Base-by-base conservation (phyloP, 805 yeast genomes). In the Blastobotrys attinorum region DNA sequence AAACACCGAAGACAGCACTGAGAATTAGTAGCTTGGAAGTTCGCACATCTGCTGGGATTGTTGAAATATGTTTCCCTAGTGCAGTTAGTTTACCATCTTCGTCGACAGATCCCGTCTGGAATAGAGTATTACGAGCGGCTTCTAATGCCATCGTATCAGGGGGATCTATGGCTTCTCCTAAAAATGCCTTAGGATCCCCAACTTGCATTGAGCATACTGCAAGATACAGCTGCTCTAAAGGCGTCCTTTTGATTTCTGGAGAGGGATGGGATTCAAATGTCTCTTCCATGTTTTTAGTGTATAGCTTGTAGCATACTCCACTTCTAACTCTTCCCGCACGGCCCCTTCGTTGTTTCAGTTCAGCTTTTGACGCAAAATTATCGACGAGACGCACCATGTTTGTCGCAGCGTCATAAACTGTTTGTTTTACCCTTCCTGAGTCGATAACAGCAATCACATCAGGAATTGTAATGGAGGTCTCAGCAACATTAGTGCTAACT, bases 291-390 rank as follows among this genome's bases (percentile, higher is more conserved):
- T 75, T 75, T 42, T 67, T 65, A 1, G 96, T 81, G 62, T 76
- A 90, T 38, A 90, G 58, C 57, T 84, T 88, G 62, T 78, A 90
- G 49, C 97, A 88, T 11, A 69, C 66, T 45, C 98, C 98, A 21
- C 70, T 70, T 29, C 80, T 75, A 10, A 90, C 87, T 75, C 98
- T 89, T 50, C 98, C 98, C n/a, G 97, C 90, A 69, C 98, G 83
- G 60, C 98, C 98, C 61, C 96, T 72, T 65, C 98, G 75, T 63
- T 90, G 98, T 18, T 78, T 75, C 18, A 81, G 81, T 56, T 94
- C 96, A 0, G 97, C 97, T 49, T 75, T 76, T 0, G 97, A 89
- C 18, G 87, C 86, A 87, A 95, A 90, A 3, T 72, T 70, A 54
- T 90, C 97, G 3, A 78, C 69, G 38, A 90, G 69, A 43, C 75